Evolutionary conservation across 2,329 filamentous ascomycete species (phyloP).

Genomic region (Sclerotinia sclerotiorum): DNA sequence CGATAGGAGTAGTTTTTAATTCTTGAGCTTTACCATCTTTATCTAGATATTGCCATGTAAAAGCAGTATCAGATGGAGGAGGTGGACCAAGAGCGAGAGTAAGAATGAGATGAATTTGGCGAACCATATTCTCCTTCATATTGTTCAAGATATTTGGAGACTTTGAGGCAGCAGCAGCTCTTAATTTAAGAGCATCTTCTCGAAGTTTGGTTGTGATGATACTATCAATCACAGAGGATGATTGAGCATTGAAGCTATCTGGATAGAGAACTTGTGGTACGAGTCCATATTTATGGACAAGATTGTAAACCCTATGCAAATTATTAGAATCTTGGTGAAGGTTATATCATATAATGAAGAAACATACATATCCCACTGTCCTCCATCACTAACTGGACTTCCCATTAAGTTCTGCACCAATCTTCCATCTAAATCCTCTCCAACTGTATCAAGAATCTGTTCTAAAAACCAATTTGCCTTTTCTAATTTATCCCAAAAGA

Average conservation of each 20-base stretch:
- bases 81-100: constrained; percentile 80
- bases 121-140: constrained; percentile 72
- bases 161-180: constrained; percentile 50
- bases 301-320: constrained; percentile 62
- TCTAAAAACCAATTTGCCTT: constrained; percentile 90
- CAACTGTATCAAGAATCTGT: constrained; percentile 72
- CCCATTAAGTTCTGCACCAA: constrained; percentile 69
- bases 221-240: constrained; percentile 67
- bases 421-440: constrained; percentile 68
- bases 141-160: constrained; percentile 19
- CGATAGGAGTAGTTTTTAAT: constrained; percentile 64
- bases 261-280: constrained; percentile 80
- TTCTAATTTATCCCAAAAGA: constrained; percentile 93
- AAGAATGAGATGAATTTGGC: constrained; percentile 77
- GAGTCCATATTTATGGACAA: constrained; percentile 86
- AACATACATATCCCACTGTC: constrained; percentile 76
- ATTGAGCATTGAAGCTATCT: constrained; percentile 75
- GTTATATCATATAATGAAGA: neutral
- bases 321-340: neutral
- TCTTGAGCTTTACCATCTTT: constrained; percentile 62
- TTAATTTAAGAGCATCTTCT: constrained; percentile 75
- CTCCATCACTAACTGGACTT: constrained; percentile 74
- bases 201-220: constrained; percentile 82
- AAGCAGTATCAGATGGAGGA: constrained; percentile 65
- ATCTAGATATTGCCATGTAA: constrained; percentile 79